Base-by-base conservation (phyloP, 495 filamentous ascomycete genomes). In the Aspergillus ostianus region DNA sequence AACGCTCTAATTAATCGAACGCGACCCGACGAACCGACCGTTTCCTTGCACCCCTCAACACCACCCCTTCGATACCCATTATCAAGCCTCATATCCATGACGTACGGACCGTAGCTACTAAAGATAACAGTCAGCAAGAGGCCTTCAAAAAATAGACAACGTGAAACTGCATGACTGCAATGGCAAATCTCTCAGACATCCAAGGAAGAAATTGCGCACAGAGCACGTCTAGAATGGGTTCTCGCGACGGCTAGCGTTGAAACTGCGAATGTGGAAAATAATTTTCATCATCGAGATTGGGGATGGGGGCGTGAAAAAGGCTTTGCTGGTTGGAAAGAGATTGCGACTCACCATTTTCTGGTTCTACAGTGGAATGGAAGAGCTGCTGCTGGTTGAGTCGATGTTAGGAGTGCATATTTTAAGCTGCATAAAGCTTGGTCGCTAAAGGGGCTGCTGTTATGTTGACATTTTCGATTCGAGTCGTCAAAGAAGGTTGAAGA, bases 261-360 rank as follows among this genome's bases (percentile, higher is more conserved):
- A 80, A 78, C 77, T 80, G 77, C 77, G 77, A 80, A 80, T 79
- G 76, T 77, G 72, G 77, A 69, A 79, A 73, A 67, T 27, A 51
- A 21, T 74, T 80, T 79, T 80, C 64, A 50, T 53, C 62, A 64
- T 66, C 60, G 71, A 66, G 60, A 66, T 61, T 32, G 55, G 47
- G 50, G 49, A 19, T 4, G 44, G 27, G 44, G 27, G 44, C 2
- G 36, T 41, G 20, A 30, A 9, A 41, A 20, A n/a, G 9, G 27
- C 27, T 29, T 27, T 50, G 51, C 27, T 10, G 26, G 17, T 19
- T 51, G 20, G 15, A n/a, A n/a, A 58, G 17, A 32, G 19, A 21
- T 44, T 27, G 10, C 13, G 19, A 30, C 30, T 54, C 15, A 49
- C 47, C 13, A 32, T 5, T 1, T 13, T 23, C 50, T 23, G 21